Base-by-base conservation (phyloP, 2,329 filamentous ascomycete genomes). In the Penicillium sp. region DNA sequence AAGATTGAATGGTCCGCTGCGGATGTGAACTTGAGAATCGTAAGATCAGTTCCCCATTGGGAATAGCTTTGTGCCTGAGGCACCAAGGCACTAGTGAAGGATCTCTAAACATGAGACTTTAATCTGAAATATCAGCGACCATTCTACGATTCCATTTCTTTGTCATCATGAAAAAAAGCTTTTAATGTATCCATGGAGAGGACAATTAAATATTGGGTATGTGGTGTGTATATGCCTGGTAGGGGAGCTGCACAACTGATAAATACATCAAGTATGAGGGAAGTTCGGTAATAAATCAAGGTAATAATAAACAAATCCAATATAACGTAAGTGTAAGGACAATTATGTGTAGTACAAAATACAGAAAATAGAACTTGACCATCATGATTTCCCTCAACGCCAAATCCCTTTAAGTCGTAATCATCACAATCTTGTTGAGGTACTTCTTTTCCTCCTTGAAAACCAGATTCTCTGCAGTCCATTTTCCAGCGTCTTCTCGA, bases 401-500 rank as follows among this genome's bases (percentile, higher is more conserved):
- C 9, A 5, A 1, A 31, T 8, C 12, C 5, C 9, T 12, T 56
- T 50, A 57, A 9, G 52, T 54, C 15, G 56, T 60, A 15, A 62
- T 57, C 60, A 49, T 60, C 27, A 48, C 22, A 49, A 55, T 58
- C 45, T 60, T 61, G 44, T 59, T 60, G 43, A 37, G 40, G 27
- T 57, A 57, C 23, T 55, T 42, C 11, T 52, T 27, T 8, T 54
- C 43, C 9, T 53, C 41, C 48, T 53, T 33, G 25, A 51, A 31
- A 35, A 61, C 50, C 35, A 63, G 44, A 41, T 55, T 58, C n/a
- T 65, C 56, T 5, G 56, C 49, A 22, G 59, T 51, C 63, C 63
- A 65, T 33, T 50, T 58, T 2, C 63, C 63, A 15, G 59, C 69
- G 64, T 73, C 71, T 26, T 68, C 69, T 31, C 72, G 59, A 12